Conservation (phyloP, 2,329 filamentous ascomycete genomes). For the Pseudogymnoascus sp. region DNA sequence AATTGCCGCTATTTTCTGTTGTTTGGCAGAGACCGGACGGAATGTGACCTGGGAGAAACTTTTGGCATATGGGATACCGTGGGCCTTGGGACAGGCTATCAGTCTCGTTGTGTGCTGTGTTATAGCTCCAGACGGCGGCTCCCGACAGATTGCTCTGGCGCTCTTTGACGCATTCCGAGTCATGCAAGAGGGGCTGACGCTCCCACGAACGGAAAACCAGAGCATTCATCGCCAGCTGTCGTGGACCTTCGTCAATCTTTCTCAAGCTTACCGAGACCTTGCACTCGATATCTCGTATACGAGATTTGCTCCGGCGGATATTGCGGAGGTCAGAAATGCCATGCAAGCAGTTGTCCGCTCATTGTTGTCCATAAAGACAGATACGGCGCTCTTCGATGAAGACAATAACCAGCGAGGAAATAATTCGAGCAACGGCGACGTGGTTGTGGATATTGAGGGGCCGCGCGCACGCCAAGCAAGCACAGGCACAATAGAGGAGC, state of each 20-base stretch:
- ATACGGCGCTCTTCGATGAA: slow-evolving; percentile 38
- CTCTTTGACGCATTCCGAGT: slow-evolving; percentile 39
- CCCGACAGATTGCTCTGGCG: slow-evolving; percentile 41
- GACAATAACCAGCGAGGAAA: background rate
- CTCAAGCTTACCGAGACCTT: slow-evolving; percentile 48
- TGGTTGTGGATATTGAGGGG: slow-evolving; percentile 30
- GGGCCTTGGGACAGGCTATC: slow-evolving; percentile 47
- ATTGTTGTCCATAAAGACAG: slow-evolving; percentile 43
- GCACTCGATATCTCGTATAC: slow-evolving; percentile 49
- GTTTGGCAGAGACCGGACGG: slow-evolving; percentile 41
- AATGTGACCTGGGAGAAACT: slow-evolving; percentile 42
- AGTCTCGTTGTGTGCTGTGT: slow-evolving; percentile 40
- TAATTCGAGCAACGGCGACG: slow-evolving; percentile 19
- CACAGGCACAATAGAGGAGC: slow-evolving; percentile 22
- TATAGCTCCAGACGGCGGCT: slow-evolving; percentile 48
- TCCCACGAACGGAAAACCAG: slow-evolving; percentile 30
- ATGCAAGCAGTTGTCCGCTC: slow-evolving; percentile 48
- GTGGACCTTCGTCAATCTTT: slow-evolving; percentile 47
- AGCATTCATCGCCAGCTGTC: slow-evolving; percentile 37
- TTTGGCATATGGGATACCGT: slow-evolving; percentile 46
- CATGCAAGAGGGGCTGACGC: slow-evolving; percentile 35
- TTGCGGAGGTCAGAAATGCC: slow-evolving; percentile 43
- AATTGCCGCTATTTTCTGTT: slow-evolving; percentile 46
- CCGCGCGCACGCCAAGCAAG: slow-evolving; percentile 20
- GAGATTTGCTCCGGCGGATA: slow-evolving; percentile 42